Conservation (phyloP, 2,329 filamentous ascomycete species). For the Claviceps spartinae region DNA sequence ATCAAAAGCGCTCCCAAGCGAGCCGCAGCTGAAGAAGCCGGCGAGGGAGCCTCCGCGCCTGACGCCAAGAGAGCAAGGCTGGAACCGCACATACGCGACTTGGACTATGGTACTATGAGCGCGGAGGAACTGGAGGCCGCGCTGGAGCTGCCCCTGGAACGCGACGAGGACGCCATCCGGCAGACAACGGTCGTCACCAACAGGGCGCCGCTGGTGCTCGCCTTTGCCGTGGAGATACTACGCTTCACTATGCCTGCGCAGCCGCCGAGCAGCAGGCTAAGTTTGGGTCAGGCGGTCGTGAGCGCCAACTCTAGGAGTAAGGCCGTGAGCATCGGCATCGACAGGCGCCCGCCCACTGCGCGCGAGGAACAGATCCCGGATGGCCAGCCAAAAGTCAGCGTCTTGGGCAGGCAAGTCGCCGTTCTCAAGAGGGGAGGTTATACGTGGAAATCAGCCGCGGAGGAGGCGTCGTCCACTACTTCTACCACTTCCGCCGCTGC, state of each 20-base stretch:
- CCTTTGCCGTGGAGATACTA: conserved; percentile 61
- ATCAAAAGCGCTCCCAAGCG: conserved; percentile 27
- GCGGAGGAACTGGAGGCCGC: conserved; percentile 50
- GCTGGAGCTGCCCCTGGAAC: conserved; percentile 42
- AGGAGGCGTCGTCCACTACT: background rate
- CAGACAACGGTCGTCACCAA: conserved; percentile 55
- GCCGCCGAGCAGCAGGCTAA: conserved; percentile 69
- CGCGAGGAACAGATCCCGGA: conserved; percentile 61
- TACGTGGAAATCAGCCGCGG: conserved; percentile 18
- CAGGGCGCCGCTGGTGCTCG: conserved; percentile 67
- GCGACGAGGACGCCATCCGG: conserved; percentile 46
- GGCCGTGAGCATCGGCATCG: conserved; percentile 60
- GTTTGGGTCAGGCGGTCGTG: conserved; percentile 71
- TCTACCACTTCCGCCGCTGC: background rate
- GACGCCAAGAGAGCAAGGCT: conserved; percentile 19
- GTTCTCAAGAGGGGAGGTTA: conserved; percentile 72
- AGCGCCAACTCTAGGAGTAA: conserved; percentile 69
- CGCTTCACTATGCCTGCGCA: conserved; percentile 78
- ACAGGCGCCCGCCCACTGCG: conserved; percentile 42
- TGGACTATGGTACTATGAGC: conserved; percentile 27
- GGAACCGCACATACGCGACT: conserved; percentile 20
- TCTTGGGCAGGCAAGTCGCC: conserved; percentile 60
- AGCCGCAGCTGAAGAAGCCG: conserved; percentile 7
- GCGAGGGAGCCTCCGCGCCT: conserved; percentile 5
- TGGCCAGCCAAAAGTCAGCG: conserved; percentile 58